Evolutionary conservation across 768 basidiomycete species (phyloP).

Genomic region (Leccinellum albellum): DNA sequence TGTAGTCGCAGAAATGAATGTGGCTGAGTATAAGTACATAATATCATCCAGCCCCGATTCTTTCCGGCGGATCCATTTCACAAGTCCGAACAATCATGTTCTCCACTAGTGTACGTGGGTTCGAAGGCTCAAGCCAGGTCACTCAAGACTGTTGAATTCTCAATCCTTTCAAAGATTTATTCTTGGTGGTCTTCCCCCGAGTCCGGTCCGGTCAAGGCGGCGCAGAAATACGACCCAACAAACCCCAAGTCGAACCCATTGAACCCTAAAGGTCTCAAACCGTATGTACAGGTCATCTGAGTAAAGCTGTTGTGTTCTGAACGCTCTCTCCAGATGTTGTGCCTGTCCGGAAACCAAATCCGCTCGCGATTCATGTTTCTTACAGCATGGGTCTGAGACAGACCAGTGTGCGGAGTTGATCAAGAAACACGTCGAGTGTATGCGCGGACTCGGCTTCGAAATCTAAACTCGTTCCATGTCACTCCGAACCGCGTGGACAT

Average conservation of each 20-base stretch:
- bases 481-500: neutral
- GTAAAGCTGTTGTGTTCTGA: neutral
- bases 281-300: conserved; percentile 50
- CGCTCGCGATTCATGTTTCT: conserved; percentile 91
- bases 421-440: conserved; percentile 81
- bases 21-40: no score
- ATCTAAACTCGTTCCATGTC: conserved; percentile 35
- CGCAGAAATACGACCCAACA: conserved; percentile 62
- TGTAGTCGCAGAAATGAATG: no score
- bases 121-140: no score
- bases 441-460: conserved; percentile 89
- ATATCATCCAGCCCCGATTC: neutral
- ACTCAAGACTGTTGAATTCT: neutral
- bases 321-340: conserved; percentile 65
- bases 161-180: conserved; percentile 35
- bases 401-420: conserved; percentile 82
- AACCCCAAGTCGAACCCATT: conserved; percentile 81
- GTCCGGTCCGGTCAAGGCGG: conserved; percentile 24
- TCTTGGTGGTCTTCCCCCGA: conserved; percentile 53
- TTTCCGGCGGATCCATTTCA: no score
- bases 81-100: no score
- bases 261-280: conserved; percentile 93
- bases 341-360: conserved; percentile 94
- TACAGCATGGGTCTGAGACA: conserved; percentile 60
- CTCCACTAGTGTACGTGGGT: conserved; percentile 34